Conservation (phyloP, 2,329 filamentous ascomycete species). For the Beauveria varroae region DNA sequence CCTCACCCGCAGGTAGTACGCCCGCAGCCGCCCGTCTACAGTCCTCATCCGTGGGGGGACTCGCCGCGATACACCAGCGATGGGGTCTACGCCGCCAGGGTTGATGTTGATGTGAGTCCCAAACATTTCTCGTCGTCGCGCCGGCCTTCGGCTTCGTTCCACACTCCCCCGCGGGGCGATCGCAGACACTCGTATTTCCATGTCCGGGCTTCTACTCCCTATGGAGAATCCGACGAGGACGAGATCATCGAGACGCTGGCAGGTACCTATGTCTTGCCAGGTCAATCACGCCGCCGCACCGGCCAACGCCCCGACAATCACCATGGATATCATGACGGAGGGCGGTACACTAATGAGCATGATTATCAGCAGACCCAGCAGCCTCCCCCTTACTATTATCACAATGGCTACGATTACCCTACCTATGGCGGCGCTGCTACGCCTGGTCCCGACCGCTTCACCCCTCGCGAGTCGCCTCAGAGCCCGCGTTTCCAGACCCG, state of each 20-base stretch:
- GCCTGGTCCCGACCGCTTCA: slow-evolving; percentile 7
- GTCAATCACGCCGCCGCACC: slow-evolving; percentile 35
- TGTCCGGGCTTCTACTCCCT: slow-evolving; percentile 49
- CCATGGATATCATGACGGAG: slow-evolving; percentile 39
- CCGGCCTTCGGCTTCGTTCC: slow-evolving; percentile 28
- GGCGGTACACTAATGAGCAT: slow-evolving; percentile 52
- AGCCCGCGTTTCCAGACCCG: slow-evolving; percentile 25
- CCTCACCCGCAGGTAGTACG: slow-evolving; percentile 12
- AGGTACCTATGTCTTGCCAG: slow-evolving; percentile 45
- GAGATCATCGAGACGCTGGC: slow-evolving; percentile 49
- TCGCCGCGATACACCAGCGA: slow-evolving; percentile 56
- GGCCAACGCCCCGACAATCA: slow-evolving; percentile 26
- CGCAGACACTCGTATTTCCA: slow-evolving; percentile 51
- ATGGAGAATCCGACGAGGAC: slow-evolving; percentile 60
- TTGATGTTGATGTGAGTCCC: slow-evolving; percentile 53
- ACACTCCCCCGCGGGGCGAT: slow-evolving; percentile 36
- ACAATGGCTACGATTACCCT: slow-evolving; percentile 28
- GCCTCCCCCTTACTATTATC: slow-evolving; percentile 19
- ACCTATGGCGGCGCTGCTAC: slow-evolving; percentile 19
- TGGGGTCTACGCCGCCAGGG: slow-evolving; percentile 50
- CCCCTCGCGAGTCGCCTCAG: slow-evolving; percentile 35
- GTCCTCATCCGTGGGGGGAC: slow-evolving; percentile 33
- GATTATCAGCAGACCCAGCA: slow-evolving; percentile 43
- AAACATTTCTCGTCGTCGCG: slow-evolving; percentile 42
- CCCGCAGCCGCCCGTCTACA: slow-evolving; percentile 35